Evolutionary conservation across 2,329 filamentous ascomycete genomes (phyloP).

Genomic region (Hortaea werneckii): DNA sequence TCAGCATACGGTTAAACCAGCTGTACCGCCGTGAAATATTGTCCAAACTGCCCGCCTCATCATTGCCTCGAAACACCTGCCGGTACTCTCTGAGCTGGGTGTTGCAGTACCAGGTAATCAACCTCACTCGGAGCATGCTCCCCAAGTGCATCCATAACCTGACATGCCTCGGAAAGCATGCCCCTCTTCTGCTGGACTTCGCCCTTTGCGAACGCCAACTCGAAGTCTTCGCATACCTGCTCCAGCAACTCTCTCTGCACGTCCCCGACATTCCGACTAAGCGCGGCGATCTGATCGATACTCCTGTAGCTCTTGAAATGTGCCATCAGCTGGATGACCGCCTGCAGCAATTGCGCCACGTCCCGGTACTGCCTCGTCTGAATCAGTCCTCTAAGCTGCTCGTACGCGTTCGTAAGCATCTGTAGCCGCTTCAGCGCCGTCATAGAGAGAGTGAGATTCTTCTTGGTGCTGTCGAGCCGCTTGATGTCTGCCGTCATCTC

Average conservation of each 20-base stretch:
- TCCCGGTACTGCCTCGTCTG: slow-evolving; percentile 86
- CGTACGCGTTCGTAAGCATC: slow-evolving; percentile 98
- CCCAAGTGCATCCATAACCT: slow-evolving; percentile 89
- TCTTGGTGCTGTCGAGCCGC: slow-evolving; percentile 88
- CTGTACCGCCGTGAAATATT: slow-evolving; percentile 92
- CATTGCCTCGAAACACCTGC: slow-evolving; percentile 89
- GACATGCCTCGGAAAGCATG: slow-evolving; percentile 74
- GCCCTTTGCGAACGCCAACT: slow-evolving; percentile 82
- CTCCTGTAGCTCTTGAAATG: slow-evolving; percentile 97
- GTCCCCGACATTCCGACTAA: slow-evolving; percentile 87
- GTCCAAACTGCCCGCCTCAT: slow-evolving; percentile 90
- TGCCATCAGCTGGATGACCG: slow-evolving; percentile 92
- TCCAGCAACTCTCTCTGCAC: slow-evolving; percentile 86
- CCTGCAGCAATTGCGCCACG: slow-evolving; percentile 85
- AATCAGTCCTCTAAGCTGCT: slow-evolving; percentile 76
- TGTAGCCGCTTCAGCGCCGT: slow-evolving; percentile 92
- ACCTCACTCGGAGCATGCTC: slow-evolving; percentile 67
- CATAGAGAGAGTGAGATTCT: slow-evolving; percentile 94
- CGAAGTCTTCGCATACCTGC: slow-evolving; percentile 98
- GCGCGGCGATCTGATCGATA: slow-evolving; percentile 91
- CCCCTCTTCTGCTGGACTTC: slow-evolving; percentile 62
- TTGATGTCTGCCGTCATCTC: slow-evolving; percentile 99
- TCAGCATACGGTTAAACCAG: slow-evolving; percentile 93
- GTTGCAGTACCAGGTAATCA: slow-evolving; percentile 97
- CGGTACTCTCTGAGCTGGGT: slow-evolving; percentile 92